Conservation (phyloP, 257 asterid species). For the Fraxinus americana region DNA sequence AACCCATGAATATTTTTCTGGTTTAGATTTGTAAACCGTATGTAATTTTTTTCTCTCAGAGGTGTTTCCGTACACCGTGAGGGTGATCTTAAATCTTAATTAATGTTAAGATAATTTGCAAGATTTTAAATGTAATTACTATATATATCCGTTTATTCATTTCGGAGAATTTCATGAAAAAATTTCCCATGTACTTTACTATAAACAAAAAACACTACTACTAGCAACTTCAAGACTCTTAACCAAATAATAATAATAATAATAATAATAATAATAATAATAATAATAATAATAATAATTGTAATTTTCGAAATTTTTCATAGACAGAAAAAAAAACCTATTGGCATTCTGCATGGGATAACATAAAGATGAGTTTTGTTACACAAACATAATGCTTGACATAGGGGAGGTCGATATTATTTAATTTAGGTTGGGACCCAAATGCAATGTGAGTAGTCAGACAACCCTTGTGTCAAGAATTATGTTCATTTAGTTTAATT, state of each 20-base stretch:
- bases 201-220: background rate
- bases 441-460: no score
- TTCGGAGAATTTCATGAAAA: background rate
- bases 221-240: background rate
- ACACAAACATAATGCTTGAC: no score
- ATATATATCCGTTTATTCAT: background rate
- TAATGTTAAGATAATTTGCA: background rate
- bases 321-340: background rate
- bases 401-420: no score
- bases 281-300: no score
- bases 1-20: slow-evolving; percentile 24
- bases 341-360: background rate
- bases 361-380: no score
- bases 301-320: background rate
- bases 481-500: no score
- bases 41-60: slow-evolving; percentile 35
- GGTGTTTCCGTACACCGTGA: slow-evolving; percentile 35
- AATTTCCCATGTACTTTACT: background rate
- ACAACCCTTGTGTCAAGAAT: no score
- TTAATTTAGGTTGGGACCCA: no score
- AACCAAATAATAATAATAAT: background rate
- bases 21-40: slow-evolving; percentile 32
- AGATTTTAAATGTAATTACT: background rate
- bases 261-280: no score
- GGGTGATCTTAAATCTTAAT: slow-evolving; percentile 15